Evolutionary conservation across 305 asterid genomes (phyloP).

Genomic region (Withania somnifera): DNA sequence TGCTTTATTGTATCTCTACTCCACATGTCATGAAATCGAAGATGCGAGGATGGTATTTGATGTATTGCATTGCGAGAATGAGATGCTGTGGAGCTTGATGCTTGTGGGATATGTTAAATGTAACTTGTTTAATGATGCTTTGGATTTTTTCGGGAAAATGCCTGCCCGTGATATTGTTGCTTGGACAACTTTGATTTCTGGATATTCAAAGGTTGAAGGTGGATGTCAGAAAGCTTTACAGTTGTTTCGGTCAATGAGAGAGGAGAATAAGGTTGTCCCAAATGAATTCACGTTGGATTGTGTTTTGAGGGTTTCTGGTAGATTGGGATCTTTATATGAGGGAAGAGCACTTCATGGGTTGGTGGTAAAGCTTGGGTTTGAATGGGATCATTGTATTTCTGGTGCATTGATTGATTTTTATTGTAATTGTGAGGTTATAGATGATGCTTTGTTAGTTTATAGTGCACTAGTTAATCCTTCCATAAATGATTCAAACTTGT

Average conservation of each 20-base stretch:
- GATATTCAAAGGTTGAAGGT: conserved; percentile 50
- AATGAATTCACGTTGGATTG: conserved; percentile 81
- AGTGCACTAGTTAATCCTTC: conserved; percentile 16
- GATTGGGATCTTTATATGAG: conserved; percentile 22
- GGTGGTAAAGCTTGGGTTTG: conserved; percentile 44
- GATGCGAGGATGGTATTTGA: conserved; percentile 53
- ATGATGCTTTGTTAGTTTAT: conserved; percentile 43
- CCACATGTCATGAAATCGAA: conserved; percentile 23
- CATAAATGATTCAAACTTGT: conserved; percentile 29
- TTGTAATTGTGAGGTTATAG: conserved; percentile 30
- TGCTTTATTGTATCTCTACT: conserved; percentile 40
- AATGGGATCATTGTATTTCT: conserved; percentile 30
- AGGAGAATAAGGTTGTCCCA: conserved; percentile 35
- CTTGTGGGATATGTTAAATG: conserved; percentile 56
- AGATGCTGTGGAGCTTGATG: conserved; percentile 68
- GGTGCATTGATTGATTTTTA: conserved; percentile 54
- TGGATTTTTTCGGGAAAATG: conserved; percentile 40
- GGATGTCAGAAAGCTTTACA: conserved; percentile 46
- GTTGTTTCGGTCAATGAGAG: conserved; percentile 50
- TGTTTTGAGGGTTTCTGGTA: conserved; percentile 50
- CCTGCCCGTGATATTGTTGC: conserved; percentile 59
- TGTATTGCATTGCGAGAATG: conserved; percentile 35
- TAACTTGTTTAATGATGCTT: conserved; percentile 43
- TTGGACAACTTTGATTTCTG: conserved; percentile 78
- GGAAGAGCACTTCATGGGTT: conserved; percentile 64